Evolutionary conservation across 2,329 filamentous ascomycete species (phyloP), one percentile per base, ranked within the genome.

Genomic region (Rosellinia necatrix): DNA sequence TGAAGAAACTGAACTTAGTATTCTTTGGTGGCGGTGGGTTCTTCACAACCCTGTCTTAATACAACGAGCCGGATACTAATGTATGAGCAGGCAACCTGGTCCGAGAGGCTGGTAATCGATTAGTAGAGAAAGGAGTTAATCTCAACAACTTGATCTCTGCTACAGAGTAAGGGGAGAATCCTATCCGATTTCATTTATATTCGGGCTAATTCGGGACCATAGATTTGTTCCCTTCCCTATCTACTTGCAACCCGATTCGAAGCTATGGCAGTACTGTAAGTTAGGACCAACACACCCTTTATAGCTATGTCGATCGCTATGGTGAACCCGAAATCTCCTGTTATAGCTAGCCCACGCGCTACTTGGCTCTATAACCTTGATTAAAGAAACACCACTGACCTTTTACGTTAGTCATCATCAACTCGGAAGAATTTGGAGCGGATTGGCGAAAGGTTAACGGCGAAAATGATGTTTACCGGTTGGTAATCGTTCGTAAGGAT

Each of bases 211-310:
- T 2, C 7, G 9, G 30, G 3, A 12, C 29, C 9, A 1, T 44
- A 78, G 74, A 58, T 72, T 68, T 32, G 54, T 64, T 1, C 71
- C 73, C 0, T 74, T 71, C 48, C 69, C 72, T 0, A 38, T 72
- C 3, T 72, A 73, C 48, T 64, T 66, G 17, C 74, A 76, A 30
- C 22, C 55, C 0, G 62, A 76, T 37, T 63, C 53, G 0, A 57
- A 71, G 19, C 59, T 74, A 6, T 79, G 77, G 76, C 71, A 76
- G 56, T 80, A 72, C 41, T 78, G 58, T 61, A 32, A 61, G 58
- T 53, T n/a, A 25, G 4, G n/a, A 4, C 4, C 4, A 9, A 2
- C 2, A 29, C 5, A 22, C 22, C 6, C n/a, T 25, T 19, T 15
- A n/a, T n/a, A n/a, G n/a, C n/a, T 10, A n/a, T 44, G 3, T 38